A percentile compares a stretch with the other conserved stretches of the same genome.
These are phyloP conservation scores for Nicotiana undulata DNA, from an alignment of 257 asterid genomes.

Conservation along the genomic window DNA sequence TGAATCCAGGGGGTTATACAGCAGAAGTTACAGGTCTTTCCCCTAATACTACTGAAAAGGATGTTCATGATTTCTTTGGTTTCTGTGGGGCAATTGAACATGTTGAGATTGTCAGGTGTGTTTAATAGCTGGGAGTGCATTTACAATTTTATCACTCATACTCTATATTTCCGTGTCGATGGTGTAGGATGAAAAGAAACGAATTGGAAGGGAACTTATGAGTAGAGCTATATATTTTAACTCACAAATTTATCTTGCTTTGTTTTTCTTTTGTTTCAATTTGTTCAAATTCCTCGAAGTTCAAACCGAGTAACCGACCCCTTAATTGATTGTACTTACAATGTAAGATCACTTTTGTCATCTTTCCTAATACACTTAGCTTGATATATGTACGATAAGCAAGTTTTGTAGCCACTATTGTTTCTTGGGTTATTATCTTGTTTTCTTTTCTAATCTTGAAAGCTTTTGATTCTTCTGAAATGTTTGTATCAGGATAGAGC, in stretches of 20 bases:
- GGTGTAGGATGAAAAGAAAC: not conserved
- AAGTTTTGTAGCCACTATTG: no score
- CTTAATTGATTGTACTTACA: not conserved
- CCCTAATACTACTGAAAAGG: slow-evolving; percentile 71
- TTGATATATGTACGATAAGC: no score
- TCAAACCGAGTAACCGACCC: not conserved
- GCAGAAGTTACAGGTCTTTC: slow-evolving; percentile 81
- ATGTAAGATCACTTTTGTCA: not conserved
- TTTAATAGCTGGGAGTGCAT: not conserved
- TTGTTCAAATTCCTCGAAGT: not conserved
- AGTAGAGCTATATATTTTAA: not conserved
- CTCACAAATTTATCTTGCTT: not conserved
- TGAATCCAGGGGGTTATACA: slow-evolving; percentile 68
- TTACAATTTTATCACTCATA: not conserved
- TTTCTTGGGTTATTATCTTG: no score
- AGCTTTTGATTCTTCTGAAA: no score
- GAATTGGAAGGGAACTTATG: not conserved
- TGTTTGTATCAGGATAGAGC: no score
- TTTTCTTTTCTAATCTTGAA: no score
- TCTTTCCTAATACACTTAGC: not conserved
- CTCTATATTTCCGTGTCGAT: not conserved
- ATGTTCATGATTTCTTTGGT: slow-evolving; percentile 69
- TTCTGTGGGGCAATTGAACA: slow-evolving; percentile 89
- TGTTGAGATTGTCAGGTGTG: slow-evolving; percentile 80
- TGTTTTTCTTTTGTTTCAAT: not conserved